A percentile compares a stretch with the other conserved stretches of the same genome.
Conservation (phyloP, 192 early-diverging fungal genomes). For the Rhizoclosmatium globosum region DNA sequence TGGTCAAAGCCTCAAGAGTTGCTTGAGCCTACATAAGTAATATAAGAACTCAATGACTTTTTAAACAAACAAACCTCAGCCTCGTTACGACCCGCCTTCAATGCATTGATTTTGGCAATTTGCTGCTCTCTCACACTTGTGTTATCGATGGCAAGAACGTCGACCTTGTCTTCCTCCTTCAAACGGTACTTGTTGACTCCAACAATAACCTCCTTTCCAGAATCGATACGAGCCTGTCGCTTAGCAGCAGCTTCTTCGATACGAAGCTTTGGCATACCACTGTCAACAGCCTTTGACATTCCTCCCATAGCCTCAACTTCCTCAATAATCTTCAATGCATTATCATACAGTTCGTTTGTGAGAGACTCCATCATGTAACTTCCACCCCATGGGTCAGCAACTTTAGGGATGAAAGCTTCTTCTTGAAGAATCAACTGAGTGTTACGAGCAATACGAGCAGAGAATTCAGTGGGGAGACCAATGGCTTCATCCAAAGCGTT, state of each 20-base stretch:
- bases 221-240: constrained; percentile 90
- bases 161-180: constrained; percentile 66
- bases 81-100: constrained; percentile 64
- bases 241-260: constrained; percentile 90
- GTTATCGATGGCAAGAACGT: constrained; percentile 87
- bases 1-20: constrained; percentile 70
- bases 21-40: constrained; percentile 49
- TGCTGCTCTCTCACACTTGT: constrained; percentile 71
- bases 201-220: constrained; percentile 84
- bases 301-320: constrained; percentile 88
- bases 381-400: constrained; percentile 92
- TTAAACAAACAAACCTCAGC: constrained; percentile 44
- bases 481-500: constrained; percentile 92
- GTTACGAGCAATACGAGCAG: constrained; percentile 88
- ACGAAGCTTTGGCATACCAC: constrained; percentile 87
- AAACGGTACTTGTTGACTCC: constrained; percentile 87
- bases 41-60: too few species aligned
- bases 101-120: constrained; percentile 66
- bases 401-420: constrained; percentile 86
- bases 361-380: constrained; percentile 94
- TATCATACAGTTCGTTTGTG: constrained; percentile 80
- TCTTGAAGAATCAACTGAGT: constrained; percentile 91
- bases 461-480: constrained; percentile 84
- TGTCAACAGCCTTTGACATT: constrained; percentile 90
- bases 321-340: constrained; percentile 72